Evolutionary conservation across 2,329 filamentous ascomycete genomes (phyloP), one percentile per base, ranked within the genome.

Genomic region (Fusarium mundagurra): DNA sequence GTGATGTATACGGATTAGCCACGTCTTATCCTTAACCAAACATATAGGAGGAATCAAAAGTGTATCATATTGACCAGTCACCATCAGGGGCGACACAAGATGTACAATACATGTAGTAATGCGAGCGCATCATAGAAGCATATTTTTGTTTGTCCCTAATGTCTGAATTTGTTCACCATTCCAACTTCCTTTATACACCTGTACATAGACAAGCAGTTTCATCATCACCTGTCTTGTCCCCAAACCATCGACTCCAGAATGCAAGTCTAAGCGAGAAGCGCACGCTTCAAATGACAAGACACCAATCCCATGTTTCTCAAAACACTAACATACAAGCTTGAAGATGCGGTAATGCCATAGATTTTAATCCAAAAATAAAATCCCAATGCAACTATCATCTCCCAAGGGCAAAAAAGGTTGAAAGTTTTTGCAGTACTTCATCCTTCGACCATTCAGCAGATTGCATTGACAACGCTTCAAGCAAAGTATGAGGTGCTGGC

Each of bases 391-490:
- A 43, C 47, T 55, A 67, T 80, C 70, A 89, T 94, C 69, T 88
- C 90, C 73, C 79, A 50, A 84, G 73, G 59, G 80, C 81, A 61
- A 82, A 80, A 64, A 84, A 93, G 55, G 89, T 87, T 78, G 92
- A 90, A 68, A 95, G 82, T 77, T 94, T 90, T 77, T 90, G 90
- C 69, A 95, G 83, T 76, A 95, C 86, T 6, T 89, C 87, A 70
- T 92, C 91, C 73, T 89, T 89, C 57, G 90, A 85, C 86, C 89
- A 90, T 76, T 90, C 89, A 5, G 85, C 84, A 43, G 88, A 90
- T 72, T 88, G 87, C 83, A 93, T 91, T 75, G 91, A 88, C 76
- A 95, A 83, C 24, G 91, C 90, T 22, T 90, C 88, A 45, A 95
- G 86, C 43, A 96, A 83, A 71, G 86, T 90, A 68, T 94, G 91